These are phyloP conservation scores for Trametes pubescens DNA, from an alignment of 1,284 basidiomycete species.

Conservation along the genomic window DNA sequence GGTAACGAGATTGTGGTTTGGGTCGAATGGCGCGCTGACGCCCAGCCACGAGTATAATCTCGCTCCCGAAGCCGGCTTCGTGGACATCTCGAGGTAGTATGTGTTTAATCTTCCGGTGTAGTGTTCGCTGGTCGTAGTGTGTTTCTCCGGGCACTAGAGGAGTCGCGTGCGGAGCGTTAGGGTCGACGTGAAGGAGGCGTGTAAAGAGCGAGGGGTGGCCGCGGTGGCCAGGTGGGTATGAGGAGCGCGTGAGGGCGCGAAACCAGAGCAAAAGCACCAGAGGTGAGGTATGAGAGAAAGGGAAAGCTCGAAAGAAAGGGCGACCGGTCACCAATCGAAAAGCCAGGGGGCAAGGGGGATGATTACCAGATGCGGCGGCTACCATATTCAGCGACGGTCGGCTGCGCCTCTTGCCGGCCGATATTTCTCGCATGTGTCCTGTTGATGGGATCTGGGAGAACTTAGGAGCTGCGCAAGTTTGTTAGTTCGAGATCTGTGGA, in stretches of 20 bases:
- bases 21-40: slow-evolving; percentile 57
- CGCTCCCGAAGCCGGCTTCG: slow-evolving; percentile 11
- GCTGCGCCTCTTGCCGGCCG: slow-evolving; percentile 12
- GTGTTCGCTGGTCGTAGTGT: background rate
- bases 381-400: slow-evolving; percentile 10
- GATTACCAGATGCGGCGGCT: slow-evolving; percentile 12
- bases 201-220: slow-evolving; percentile 20
- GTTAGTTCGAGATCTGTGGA: background rate
- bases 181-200: slow-evolving; percentile 12
- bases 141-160: background rate
- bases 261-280: slow-evolving; percentile 7
- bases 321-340: slow-evolving; percentile 10
- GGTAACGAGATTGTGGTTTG: slow-evolving; percentile 59
- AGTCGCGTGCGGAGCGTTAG: slow-evolving; percentile 12
- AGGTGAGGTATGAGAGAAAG: slow-evolving; percentile 10
- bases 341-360: background rate
- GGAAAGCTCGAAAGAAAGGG: slow-evolving; percentile 15
- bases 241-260: slow-evolving; percentile 1
- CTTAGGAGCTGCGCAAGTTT: slow-evolving; percentile 1
- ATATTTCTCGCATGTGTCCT: slow-evolving; percentile 9
- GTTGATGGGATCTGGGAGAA: slow-evolving; percentile 9
- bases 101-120: background rate
- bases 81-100: background rate
- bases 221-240: slow-evolving; percentile 13
- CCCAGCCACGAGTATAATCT: slow-evolving; percentile 31